Conservation (phyloP, 2,329 filamentous ascomycete genomes). For the Colletotrichum euphorbiae region DNA sequence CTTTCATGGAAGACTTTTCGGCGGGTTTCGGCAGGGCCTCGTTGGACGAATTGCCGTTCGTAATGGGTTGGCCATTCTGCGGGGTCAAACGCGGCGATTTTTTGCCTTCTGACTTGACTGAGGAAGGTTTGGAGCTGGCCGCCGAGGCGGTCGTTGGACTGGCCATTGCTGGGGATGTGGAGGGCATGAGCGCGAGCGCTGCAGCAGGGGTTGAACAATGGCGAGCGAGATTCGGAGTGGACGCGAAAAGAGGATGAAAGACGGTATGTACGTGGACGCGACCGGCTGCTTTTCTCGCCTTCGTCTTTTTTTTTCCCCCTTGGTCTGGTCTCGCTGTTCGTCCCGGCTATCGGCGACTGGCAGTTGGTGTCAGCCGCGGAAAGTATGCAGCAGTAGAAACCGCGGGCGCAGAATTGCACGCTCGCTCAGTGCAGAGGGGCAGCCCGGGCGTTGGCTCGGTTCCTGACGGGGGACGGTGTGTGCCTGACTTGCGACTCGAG, state of each 20-base stretch:
- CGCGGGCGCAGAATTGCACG: conserved; percentile 14
- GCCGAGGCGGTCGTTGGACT: conserved; percentile 47
- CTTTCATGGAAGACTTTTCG: conserved; percentile 72
- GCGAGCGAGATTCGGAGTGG: conserved; percentile 4
- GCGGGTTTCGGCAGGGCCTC: conserved; percentile 50
- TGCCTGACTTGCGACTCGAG: conserved; percentile 30
- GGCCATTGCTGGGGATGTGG: conserved; percentile 36
- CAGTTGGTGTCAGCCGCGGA: conserved; percentile 32
- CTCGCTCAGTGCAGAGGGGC: conserved; percentile 1
- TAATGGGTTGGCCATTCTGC: conserved; percentile 51
- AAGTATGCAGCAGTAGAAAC: conserved; percentile 16
- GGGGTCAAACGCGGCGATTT: conserved; percentile 53
- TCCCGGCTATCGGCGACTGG: conserved; percentile 28
- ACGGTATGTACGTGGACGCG: conserved; percentile 35
- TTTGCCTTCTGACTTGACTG: conserved; percentile 58
- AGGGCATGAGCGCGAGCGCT: conserved; percentile 24
- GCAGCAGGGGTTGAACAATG: conserved; percentile 11
- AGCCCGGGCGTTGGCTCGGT: conserved; percentile 24
- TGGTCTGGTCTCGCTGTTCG: conserved; percentile 3
- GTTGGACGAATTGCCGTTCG: conserved; percentile 42
- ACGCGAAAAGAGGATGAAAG: conserved; percentile 15
- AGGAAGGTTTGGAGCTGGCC: conserved; percentile 62
- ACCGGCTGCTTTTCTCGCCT: conserved; percentile 23
- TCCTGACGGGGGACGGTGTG: conserved; percentile 9
- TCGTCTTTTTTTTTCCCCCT: neutral